phyloP scores from a whole-genome alignment of 2,329 filamentous ascomycete genomes.

The Lasiodiplodia sp. region DNA sequence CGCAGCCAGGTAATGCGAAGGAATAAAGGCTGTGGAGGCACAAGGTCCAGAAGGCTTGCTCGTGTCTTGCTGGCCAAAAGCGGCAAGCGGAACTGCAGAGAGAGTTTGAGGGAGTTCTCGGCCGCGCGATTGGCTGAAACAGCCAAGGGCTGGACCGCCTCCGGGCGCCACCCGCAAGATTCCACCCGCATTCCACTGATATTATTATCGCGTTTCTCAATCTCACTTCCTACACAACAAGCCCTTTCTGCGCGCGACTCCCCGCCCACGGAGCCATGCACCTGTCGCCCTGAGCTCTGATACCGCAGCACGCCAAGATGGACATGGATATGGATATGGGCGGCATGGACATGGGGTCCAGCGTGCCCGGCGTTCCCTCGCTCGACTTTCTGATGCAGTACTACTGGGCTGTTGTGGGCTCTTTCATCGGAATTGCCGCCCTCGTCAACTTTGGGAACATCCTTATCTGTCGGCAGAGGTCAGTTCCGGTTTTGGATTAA shows the following conservation, averaged over 20 bases:
- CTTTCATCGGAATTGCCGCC: constrained; percentile 53
- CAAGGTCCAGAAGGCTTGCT: neutral
- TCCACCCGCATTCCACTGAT: neutral
- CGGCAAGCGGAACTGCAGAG: constrained; percentile 11
- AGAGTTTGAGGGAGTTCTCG: constrained; percentile 21
- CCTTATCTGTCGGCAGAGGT: constrained; percentile 60
- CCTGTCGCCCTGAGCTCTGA: neutral
- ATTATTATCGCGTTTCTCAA: neutral
- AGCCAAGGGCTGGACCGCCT: constrained; percentile 8
- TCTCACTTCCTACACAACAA: neutral
- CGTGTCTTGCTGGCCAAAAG: constrained; percentile 3
- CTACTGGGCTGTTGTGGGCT: constrained; percentile 61
- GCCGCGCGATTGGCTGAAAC: constrained; percentile 10
- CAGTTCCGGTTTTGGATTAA: constrained; percentile 30
- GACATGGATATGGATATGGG: constrained; percentile 41
- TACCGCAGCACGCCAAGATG: neutral
- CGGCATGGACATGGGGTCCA: constrained; percentile 42
- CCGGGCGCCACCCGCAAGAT: neutral
- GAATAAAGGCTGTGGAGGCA: neutral
- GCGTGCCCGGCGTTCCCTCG: constrained; percentile 53
- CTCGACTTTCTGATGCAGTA: constrained; percentile 58
- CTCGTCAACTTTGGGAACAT: constrained; percentile 57
- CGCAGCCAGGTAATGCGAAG: constrained; percentile 4
- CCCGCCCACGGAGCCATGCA: neutral
- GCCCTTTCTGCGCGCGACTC: neutral